Evolutionary conservation across 805 yeast species (phyloP).

Genomic region (Candida montana): DNA sequence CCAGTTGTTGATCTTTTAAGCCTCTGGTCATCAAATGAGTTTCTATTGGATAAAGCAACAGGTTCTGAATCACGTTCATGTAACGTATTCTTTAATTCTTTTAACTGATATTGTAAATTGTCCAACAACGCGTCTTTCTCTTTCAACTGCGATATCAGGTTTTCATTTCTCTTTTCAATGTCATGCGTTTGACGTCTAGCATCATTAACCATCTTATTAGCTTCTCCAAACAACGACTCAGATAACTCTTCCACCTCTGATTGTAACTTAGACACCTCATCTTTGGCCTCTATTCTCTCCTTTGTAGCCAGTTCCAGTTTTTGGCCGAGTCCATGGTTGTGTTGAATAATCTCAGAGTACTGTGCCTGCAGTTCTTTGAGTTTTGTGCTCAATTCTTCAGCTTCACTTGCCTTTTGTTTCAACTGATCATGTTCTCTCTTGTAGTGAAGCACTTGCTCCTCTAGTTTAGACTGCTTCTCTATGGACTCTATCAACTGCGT

Average conservation of each 20-base stretch:
- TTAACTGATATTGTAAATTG: constrained; percentile 60
- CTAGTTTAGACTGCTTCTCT: constrained; percentile 50
- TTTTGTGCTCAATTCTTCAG: constrained; percentile 21
- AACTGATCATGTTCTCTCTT: constrained; percentile 32
- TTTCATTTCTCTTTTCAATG: constrained; percentile 52
- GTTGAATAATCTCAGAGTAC: constrained; percentile 29
- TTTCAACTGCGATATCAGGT: constrained; percentile 44
- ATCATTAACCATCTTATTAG: constrained; percentile 76
- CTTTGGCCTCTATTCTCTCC: constrained; percentile 45
- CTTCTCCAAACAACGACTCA: constrained; percentile 74
- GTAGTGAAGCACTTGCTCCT: constrained; percentile 38
- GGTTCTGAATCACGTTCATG: constrained; percentile 39
- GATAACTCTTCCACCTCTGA: constrained; percentile 78
- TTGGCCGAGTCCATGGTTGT: constrained; percentile 30
- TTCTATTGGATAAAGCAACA: constrained; percentile 12
- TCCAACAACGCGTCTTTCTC: constrained; percentile 69
- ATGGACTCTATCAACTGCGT: constrained; percentile 58
- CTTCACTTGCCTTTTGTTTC: constrained; percentile 20
- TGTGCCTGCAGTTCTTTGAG: constrained; percentile 28
- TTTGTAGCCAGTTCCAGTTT: constrained; percentile 26
- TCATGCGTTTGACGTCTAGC: constrained; percentile 67
- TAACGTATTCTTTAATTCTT: constrained; percentile 55
- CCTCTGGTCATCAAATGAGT: constrained; percentile 9
- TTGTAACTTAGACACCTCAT: constrained; percentile 53
- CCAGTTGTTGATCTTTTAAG: neutral